Evolutionary conservation across 129 eudicot genomes (phyloP), one percentile per base, ranked within the genome.

Genomic region (Scalesia atractyloides): DNA sequence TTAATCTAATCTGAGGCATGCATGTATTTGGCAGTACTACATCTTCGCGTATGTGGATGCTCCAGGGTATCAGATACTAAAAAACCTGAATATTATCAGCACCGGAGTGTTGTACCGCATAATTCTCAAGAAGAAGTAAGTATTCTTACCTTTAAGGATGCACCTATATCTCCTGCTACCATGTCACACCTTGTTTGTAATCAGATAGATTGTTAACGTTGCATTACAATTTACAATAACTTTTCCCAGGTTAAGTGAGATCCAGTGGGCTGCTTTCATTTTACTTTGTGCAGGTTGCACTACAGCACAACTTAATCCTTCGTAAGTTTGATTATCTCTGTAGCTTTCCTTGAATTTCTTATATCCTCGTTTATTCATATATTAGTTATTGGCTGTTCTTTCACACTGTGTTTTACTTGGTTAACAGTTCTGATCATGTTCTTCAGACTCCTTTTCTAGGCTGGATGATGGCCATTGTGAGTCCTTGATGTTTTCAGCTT

Each of bases 401-500:
- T 76, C 39, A 50, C 65, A 48, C 46, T 50, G 52, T 51, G 69
- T 73, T 65, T 71, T 47, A 33, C 68, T 72, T 61, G 70, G 67
- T 77, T 41, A 75, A 80, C 97, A 95, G 99, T 75, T 95, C 99
- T 62, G 99, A 95, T 80, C 91, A 78, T 68, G 99, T 95, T 73
- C 87, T 95, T 83, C 97, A 90, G 78, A 86, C 99, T 68, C 94
- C 99, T 67, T 77, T 95, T 18, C 80, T 86, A 78, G 99, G 99
- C 77, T 95, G 96, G 97, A 37, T 95, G 82, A 95, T 95, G 99
- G 99, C 99, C 72, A 90, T 95, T 81, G 99, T 95, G 88, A 90
- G 99, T 85, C 77, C 20, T 54, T 79, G 53, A 51, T 17, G 3
- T 69, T 68, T 68, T 74, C 43, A 74, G 75, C 72, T 76, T 80